Evolutionary conservation across 768 basidiomycete species (phyloP), one percentile per base, ranked within the genome.

Genomic region (Collybia sordida): DNA sequence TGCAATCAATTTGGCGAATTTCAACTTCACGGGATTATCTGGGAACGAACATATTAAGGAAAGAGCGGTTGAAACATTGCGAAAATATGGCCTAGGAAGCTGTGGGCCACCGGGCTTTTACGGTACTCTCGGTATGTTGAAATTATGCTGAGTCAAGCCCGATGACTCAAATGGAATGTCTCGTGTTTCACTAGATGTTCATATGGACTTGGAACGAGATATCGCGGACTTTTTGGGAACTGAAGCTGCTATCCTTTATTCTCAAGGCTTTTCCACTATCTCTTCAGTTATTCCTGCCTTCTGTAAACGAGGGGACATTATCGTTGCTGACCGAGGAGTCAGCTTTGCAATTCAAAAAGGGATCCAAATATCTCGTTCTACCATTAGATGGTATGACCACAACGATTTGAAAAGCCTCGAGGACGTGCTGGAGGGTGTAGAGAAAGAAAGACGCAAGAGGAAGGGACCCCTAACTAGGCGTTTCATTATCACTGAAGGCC

Each of bases 71-170:
- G 90, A 91, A 44, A 90, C 86, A 0, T 72, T 98, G 17, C 76
- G 85, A 42, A 87, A 89, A 64, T 98, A 97, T 56, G 97, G 96
- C 21, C 78, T 98, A 1, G 96, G 95, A 6, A 90, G 88, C 54
- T 99, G 97, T 62, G 96, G 96, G 2, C 97, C 97, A 34, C 87
- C 94, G 23, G 93, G 94, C 9, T 99, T 99, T 73, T 98, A 98
- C 65, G 96, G 96, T 12, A 96, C 91, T 2, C 76, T 97, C 39
- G 95, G 94, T 95, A 53, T 49, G 86, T 73, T 28, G 27, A 11
- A 31, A 40, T 19, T 19, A 21, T 17, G 9, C 19, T 37, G 9
- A 42, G 34, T 40, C 35, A 17, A 47, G 14, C 40, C 8, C n/a
- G 31, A 49, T 53, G 36, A 58, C 42, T 49, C 46, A 23, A 48